A percentile compares a stretch with the other conserved stretches of the same genome.
phyloP scores from a whole-genome alignment of 176 grass and related monocot species.

The Pontederia crassipes region DNA sequence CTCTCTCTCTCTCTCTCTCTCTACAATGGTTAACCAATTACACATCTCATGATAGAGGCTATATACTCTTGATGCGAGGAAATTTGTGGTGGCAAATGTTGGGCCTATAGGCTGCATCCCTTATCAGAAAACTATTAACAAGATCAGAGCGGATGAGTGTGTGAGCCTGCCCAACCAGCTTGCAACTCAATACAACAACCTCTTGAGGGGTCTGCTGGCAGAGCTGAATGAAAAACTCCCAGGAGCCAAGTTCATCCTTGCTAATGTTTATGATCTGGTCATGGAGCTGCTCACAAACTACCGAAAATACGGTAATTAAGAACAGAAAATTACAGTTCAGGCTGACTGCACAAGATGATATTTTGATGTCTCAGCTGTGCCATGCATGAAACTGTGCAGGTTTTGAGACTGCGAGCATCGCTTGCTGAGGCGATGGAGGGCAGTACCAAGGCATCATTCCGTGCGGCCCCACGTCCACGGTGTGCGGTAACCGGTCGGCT shows the following conservation, averaged over 20 bases:
- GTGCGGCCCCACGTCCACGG: conserved; percentile 53
- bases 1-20: background rate
- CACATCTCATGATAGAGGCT: conserved; percentile 38
- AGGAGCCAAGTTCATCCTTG: conserved; percentile 62
- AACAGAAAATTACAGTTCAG: background rate
- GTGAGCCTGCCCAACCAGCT: conserved; percentile 78
- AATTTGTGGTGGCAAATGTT: conserved; percentile 82
- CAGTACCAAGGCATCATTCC: conserved; percentile 53
- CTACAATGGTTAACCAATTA: background rate
- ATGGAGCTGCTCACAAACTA: conserved; percentile 67
- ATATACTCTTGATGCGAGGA: conserved; percentile 58
- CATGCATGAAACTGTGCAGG: conserved; percentile 21
- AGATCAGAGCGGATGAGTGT: conserved; percentile 40
- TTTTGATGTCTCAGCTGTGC: background rate
- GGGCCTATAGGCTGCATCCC: conserved; percentile 95
- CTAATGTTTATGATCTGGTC: conserved; percentile 91
- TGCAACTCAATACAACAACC: conserved; percentile 54
- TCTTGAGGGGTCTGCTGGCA: conserved; percentile 40
- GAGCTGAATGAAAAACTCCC: conserved; percentile 55
- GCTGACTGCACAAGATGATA: background rate
- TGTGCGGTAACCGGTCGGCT: conserved; percentile 42
- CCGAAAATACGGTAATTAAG: conserved; percentile 28
- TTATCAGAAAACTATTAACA: conserved; percentile 85
- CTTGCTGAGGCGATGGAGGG: conserved; percentile 82
- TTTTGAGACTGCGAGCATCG: conserved; percentile 46